Evolutionary conservation across 495 filamentous ascomycete species (phyloP).

Genomic region (Durotheca rogersii): DNA sequence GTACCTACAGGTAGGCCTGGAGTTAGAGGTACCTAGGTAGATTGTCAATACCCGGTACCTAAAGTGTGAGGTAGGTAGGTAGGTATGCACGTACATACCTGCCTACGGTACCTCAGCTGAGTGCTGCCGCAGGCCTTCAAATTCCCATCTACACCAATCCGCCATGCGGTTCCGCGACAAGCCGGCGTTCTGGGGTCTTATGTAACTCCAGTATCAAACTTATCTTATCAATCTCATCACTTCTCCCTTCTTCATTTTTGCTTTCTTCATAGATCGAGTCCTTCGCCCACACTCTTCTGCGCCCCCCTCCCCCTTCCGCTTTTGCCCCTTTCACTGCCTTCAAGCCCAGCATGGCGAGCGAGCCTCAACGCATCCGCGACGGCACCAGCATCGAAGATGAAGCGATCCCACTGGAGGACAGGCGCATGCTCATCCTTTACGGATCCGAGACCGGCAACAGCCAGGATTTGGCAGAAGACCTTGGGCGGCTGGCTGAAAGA

Average conservation of each 20-base stretch:
- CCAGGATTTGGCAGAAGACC: slow-evolving; percentile 82
- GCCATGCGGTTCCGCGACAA: too few species aligned
- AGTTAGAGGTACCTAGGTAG: too few species aligned
- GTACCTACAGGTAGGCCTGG: too few species aligned
- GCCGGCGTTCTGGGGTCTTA: too few species aligned
- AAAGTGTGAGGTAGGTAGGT: too few species aligned
- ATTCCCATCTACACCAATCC: too few species aligned
- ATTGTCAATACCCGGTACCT: too few species aligned
- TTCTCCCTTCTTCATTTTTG: neutral
- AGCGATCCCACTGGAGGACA: slow-evolving; percentile 29
- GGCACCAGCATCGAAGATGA: slow-evolving; percentile 4
- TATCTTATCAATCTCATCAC: slow-evolving; percentile 35
- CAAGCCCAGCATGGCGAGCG: slow-evolving; percentile 22
- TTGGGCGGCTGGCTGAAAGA: slow-evolving; percentile 69
- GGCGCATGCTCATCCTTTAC: slow-evolving; percentile 80
- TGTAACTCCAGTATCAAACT: too few species aligned
- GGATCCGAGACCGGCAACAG: slow-evolving; percentile 93
- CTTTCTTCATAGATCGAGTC: neutral
- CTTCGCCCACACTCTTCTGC: neutral
- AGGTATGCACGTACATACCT: too few species aligned
- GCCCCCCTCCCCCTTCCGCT: neutral
- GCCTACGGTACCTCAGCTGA: too few species aligned
- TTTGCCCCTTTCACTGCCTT: neutral
- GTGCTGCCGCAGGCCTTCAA: too few species aligned
- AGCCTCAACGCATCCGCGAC: neutral